Base-by-base conservation (phyloP, 352 stramenopile species). In the Phytophthora capsici region DNA sequence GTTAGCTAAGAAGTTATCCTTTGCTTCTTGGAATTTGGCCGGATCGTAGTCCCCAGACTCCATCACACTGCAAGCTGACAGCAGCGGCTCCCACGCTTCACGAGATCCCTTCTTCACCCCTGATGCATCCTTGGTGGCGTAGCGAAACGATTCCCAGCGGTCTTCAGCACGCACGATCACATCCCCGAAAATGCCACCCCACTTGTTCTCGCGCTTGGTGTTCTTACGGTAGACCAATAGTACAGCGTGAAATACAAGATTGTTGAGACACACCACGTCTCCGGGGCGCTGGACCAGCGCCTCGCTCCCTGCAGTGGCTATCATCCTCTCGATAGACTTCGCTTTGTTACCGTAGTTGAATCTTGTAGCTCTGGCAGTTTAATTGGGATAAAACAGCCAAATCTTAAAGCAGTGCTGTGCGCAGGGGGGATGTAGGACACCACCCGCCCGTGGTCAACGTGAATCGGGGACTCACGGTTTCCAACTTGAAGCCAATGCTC, bases 351-450 rank as follows among this genome's bases (percentile, higher is more conserved):
- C 32, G 14, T 38, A 6, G 14, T 54, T 62, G 14, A 62, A 52
- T 1, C 3, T 1, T 14, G 25, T 28, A 6, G 6, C 25, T 28
- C 3, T 23, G 5, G 0, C 22, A 19, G 0, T 2, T 30, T 22
- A 10, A 0, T 1, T 12, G 30, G 32, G 22, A 14, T 47, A 59
- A 14, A 56, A 50, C 6, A 59, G 28, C 48, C 48, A 66, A 8
- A 59, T 49, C 40, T 55, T 66, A 23, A 66, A 66, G 13, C 45
- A 53, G 2, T 6, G 25, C 0, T 10, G 4, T 2, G 48, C 40
- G 23, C 44, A 63, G 3, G 55, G 45, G 16, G 55, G 2, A 66
- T 47, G 13, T 48, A 66, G 7, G 37, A 30, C 5, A 58, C 28
- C 1, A 56, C 22, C 16, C 55, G 46, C 1, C 34, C 55, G 20